Conservation (phyloP, 129 eudicot genomes). For the Tagetes patula region DNA sequence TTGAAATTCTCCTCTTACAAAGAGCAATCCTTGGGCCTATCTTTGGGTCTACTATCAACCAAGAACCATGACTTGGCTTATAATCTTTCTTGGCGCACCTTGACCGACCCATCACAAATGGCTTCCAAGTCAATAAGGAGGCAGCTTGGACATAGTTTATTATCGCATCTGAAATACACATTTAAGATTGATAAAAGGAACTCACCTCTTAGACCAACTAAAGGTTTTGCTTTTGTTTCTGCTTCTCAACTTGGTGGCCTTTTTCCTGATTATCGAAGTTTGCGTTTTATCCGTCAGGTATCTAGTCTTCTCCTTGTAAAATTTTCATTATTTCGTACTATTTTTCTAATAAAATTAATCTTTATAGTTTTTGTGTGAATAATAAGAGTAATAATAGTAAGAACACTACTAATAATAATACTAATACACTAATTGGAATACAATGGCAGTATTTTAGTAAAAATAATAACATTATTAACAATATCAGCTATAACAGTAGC, state of each 20-base stretch:
- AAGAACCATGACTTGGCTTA: constrained; percentile 69
- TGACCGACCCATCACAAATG: constrained; percentile 83
- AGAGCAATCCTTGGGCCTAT: constrained; percentile 65
- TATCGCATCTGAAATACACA: constrained; percentile 76
- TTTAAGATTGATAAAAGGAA: constrained; percentile 74
- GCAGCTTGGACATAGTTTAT: constrained; percentile 83
- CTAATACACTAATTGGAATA: no score
- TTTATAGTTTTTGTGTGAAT: no score
- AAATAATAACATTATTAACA: no score
- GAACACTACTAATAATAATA: no score
- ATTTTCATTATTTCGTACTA: neutral
- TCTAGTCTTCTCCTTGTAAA: neutral
- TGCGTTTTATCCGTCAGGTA: constrained; percentile 92
- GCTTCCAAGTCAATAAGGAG: constrained; percentile 72
- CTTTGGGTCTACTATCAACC: constrained; percentile 69
- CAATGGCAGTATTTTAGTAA: no score
- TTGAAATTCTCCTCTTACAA: constrained; percentile 80
- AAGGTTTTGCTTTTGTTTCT: constrained; percentile 78
- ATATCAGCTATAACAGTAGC: no score
- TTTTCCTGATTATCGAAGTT: constrained; percentile 77
- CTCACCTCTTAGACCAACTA: constrained; percentile 81
- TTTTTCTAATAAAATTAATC: neutral
- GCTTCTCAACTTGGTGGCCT: constrained; percentile 79
- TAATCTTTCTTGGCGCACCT: constrained; percentile 76
- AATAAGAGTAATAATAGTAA: no score